Evolutionary conservation across 2,329 filamentous ascomycete species (phyloP).

Genomic region (Hypocrella siamensis): DNA sequence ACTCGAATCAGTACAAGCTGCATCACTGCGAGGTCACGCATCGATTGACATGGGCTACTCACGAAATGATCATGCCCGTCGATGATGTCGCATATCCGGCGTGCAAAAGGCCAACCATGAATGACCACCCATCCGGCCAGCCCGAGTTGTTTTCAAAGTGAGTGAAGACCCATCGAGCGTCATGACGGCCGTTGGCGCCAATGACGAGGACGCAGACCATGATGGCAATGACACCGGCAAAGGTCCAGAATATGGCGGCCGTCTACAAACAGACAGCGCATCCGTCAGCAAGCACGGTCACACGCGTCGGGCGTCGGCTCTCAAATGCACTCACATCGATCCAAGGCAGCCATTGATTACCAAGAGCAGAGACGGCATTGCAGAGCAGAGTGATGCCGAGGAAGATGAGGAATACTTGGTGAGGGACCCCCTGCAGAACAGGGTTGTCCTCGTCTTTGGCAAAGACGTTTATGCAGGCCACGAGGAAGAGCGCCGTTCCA

Average conservation of each 20-base stretch:
- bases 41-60: no score
- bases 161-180: slow-evolving; percentile 48
- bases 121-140: slow-evolving; percentile 58
- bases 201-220: slow-evolving; percentile 46
- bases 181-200: slow-evolving; percentile 51
- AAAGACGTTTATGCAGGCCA: slow-evolving; percentile 41
- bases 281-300: no score
- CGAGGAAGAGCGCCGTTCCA: slow-evolving; percentile 52
- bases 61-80: slow-evolving; percentile 69
- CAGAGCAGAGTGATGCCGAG: slow-evolving; percentile 49
- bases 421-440: slow-evolving; percentile 33
- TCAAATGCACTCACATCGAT: slow-evolving; percentile 44
- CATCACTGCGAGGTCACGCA: no score
- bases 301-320: background rate
- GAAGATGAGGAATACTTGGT: slow-evolving; percentile 59
- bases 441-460: slow-evolving; percentile 24
- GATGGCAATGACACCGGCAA: slow-evolving; percentile 52
- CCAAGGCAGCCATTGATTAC: slow-evolving; percentile 49
- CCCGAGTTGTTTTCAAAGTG: slow-evolving; percentile 53
- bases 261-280: slow-evolving; percentile 32
- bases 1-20: no score
- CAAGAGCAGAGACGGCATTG: slow-evolving; percentile 49
- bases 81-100: slow-evolving; percentile 61
- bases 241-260: slow-evolving; percentile 60
- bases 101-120: slow-evolving; percentile 56